phyloP scores from a whole-genome alignment of 257 asterid species.

The Penstemon eatonii region DNA sequence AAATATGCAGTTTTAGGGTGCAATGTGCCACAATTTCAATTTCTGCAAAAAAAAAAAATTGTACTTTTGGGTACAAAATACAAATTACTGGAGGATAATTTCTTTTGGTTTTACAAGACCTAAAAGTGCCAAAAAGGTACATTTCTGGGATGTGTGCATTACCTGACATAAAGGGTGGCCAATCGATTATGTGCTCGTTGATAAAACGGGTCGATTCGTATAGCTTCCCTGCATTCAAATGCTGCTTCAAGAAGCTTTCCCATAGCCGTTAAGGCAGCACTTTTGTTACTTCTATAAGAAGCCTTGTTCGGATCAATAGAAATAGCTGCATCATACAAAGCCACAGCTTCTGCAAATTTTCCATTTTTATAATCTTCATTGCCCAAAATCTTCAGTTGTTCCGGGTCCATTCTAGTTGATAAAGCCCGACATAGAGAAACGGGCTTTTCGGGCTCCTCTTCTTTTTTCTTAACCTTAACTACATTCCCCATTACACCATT shows the following conservation, averaged over 20 bases:
- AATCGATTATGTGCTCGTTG: slow-evolving; percentile 85
- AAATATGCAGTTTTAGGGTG: too few relatives aligned
- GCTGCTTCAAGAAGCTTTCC: slow-evolving; percentile 95
- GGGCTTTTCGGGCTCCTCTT: slow-evolving; percentile 40
- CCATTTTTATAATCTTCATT: slow-evolving; percentile 95
- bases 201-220: slow-evolving; percentile 65
- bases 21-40: too few relatives aligned
- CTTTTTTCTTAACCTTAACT: slow-evolving; percentile 39
- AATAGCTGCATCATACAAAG: slow-evolving; percentile 90
- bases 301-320: slow-evolving; percentile 90
- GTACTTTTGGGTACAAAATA: too few relatives aligned
- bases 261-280: slow-evolving; percentile 86
- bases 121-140: too few relatives aligned
- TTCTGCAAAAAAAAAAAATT: too few relatives aligned
- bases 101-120: too few relatives aligned
- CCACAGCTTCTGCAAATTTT: slow-evolving; percentile 84
- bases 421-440: slow-evolving; percentile 75
- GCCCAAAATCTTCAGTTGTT: slow-evolving; percentile 82
- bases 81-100: too few relatives aligned
- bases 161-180: slow-evolving; percentile 74
- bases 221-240: slow-evolving; percentile 83
- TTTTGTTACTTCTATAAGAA: slow-evolving; percentile 90
- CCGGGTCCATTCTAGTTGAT: slow-evolving; percentile 93
- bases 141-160: background rate
- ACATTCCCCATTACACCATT: slow-evolving; percentile 51